Conservation (phyloP, 192 early-diverging fungal genomes). For the Entomortierella beljakovae region DNA sequence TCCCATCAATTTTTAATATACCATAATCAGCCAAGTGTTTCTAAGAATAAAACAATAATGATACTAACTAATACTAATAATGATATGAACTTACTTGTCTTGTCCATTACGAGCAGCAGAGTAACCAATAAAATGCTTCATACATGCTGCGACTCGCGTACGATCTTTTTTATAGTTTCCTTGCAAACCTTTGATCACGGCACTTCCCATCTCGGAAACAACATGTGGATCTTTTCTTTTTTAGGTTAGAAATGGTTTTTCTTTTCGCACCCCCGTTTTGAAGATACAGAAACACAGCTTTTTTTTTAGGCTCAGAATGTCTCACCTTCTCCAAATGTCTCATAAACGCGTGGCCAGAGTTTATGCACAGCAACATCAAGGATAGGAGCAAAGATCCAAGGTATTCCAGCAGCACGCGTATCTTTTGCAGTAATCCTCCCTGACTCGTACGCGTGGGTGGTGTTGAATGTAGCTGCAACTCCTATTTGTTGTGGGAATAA, state of each 20-base stretch:
- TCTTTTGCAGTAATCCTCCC: constrained; percentile 72
- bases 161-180: constrained; percentile 75
- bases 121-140: constrained; percentile 79
- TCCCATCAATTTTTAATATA: neutral
- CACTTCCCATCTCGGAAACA: constrained; percentile 60
- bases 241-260: neutral
- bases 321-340: constrained; percentile 60
- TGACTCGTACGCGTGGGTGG: constrained; percentile 64
- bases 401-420: constrained; percentile 70
- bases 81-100: constrained; percentile 35
- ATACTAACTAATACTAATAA: neutral
- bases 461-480: constrained; percentile 71
- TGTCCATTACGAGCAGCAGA: constrained; percentile 64
- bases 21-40: no score
- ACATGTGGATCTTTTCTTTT: constrained; percentile 62
- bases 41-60: no score
- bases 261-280: neutral
- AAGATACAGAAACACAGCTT: neutral
- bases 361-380: constrained; percentile 70
- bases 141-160: constrained; percentile 68
- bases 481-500: constrained; percentile 71
- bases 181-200: constrained; percentile 69
- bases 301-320: neutral
- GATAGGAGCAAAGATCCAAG: constrained; percentile 73
- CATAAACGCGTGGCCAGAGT: constrained; percentile 67